phyloP scores from a whole-genome alignment of 768 basidiomycete genomes.

The Russula lepida region DNA sequence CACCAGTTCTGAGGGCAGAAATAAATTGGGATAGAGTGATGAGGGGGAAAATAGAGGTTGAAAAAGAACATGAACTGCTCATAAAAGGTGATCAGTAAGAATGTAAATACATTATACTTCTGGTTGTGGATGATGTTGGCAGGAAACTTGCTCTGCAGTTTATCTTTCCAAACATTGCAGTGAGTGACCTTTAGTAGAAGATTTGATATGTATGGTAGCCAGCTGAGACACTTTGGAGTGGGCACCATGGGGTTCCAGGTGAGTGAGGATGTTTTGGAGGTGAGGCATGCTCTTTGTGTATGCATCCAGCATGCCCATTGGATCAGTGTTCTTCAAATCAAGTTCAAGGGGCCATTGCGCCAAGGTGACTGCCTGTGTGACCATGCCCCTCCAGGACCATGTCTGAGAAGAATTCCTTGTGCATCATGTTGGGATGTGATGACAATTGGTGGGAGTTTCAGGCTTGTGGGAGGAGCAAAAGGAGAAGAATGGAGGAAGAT shows the following conservation, averaged over 20 bases:
- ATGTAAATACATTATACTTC: conserved; percentile 96
- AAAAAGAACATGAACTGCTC: conserved; percentile 99
- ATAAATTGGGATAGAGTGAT: conserved; percentile 95
- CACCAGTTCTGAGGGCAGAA: conserved; percentile 92
- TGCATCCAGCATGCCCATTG: neutral
- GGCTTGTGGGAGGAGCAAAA: neutral
- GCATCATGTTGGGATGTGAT: neutral
- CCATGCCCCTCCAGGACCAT: conserved; percentile 12
- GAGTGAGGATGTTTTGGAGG: conserved; percentile 3
- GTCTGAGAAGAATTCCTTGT: neutral
- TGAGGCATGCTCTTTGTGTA: conserved; percentile 7
- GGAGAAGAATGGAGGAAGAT: neutral
- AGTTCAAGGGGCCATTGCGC: conserved; percentile 10
- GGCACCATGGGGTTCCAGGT: conserved; percentile 12
- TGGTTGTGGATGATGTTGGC: conserved; percentile 94
- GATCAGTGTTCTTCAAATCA: neutral
- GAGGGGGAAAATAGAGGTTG: conserved; percentile 95
- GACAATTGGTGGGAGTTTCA: no score
- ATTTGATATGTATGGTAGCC: neutral
- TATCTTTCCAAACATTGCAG: conserved; percentile 38
- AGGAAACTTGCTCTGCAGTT: conserved; percentile 61
- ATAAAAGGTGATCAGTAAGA: conserved; percentile 93
- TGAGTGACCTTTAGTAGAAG: neutral
- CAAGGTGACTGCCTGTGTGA: conserved; percentile 4
- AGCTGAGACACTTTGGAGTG: neutral